Conservation (phyloP, 139 green algal genomes). For the Astrephomene gubernaculifera region DNA sequence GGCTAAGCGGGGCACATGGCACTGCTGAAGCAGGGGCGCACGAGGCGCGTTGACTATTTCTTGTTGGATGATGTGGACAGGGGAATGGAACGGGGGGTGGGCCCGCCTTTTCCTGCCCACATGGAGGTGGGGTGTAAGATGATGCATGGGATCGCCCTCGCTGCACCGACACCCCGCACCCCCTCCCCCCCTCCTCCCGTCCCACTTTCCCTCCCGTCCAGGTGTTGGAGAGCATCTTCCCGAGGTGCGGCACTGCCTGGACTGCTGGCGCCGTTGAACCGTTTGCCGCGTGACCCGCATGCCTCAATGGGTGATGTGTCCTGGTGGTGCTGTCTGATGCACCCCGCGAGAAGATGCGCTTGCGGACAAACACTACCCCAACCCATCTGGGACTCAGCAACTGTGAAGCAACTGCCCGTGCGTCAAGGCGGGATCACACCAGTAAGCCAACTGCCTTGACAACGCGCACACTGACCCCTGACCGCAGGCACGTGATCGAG, state of each 20-base stretch:
- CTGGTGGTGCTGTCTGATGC: no score
- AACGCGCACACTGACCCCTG: no score
- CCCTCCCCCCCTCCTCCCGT: neutral
- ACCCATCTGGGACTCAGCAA: no score
- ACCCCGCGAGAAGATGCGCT: no score
- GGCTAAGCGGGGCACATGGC: neutral
- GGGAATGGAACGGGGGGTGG: neutral
- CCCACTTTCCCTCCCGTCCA: neutral
- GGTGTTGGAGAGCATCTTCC: constrained; percentile 31
- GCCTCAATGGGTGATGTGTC: no score
- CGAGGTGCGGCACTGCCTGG: neutral
- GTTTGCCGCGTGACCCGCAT: no score
- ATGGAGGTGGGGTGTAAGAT: neutral
- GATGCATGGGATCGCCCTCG: neutral
- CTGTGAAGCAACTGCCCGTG: no score
- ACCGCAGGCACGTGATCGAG: constrained; percentile 16
- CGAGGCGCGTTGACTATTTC: neutral
- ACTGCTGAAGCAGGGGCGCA: no score
- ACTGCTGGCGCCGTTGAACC: no score
- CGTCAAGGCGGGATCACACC: no score
- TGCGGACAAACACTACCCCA: no score
- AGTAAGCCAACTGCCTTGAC: no score
- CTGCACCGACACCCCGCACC: neutral
- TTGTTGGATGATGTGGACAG: neutral
- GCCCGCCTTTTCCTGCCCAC: neutral